Evolutionary conservation across 495 filamentous ascomycete genomes (phyloP), one percentile per base, ranked within the genome.

Genomic region (Penicillium riverlandense): DNA sequence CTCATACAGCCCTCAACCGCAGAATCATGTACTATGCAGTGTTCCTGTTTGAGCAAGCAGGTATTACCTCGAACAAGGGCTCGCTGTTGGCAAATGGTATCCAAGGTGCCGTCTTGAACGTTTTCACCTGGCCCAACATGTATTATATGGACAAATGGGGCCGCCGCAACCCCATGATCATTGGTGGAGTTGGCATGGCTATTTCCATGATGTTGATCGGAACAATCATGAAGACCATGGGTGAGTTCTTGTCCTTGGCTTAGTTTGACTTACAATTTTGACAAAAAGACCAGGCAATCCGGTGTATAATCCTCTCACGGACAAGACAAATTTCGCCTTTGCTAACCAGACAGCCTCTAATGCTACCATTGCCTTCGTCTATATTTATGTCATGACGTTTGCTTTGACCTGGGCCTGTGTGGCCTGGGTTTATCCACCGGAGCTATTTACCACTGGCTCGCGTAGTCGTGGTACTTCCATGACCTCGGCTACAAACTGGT

Each of bases 11-110:
- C 22, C 22, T 6, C 22, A 22, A 22, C 22, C 4, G 22, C 37
- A 61, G 55, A 10, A 61, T 61, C 44, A 61, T 60, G 54, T 60
- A 60, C 37, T 60, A 60, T 40, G 57, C 57, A 0, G 57, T 58
- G 0, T 57, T 57, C 16, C 37, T 60, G 4, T 60, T 60, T 38
- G 41, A 57, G 28, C 57, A 60, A 38, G 54, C 57, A 6, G 57
- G 57, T 9, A 45, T 57, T 14, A 34, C 29, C 29, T 29, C n/a
- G 15, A 56, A 52, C 6, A 37, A 46, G 11, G 43, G 45, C 8
- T 57, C 57, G 0, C 45, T 61, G 6, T 43, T 61, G 6, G 58
- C 58, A 8, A 61, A 60, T 30, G 57, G 57, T 7, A 44, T 60
- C 14, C 50, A 58, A 15, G 54, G 54, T 1, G 50, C 49, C 13